Evolutionary conservation across 441 rosid genomes (phyloP).

Genomic region (Pelargonium fulgidum): DNA sequence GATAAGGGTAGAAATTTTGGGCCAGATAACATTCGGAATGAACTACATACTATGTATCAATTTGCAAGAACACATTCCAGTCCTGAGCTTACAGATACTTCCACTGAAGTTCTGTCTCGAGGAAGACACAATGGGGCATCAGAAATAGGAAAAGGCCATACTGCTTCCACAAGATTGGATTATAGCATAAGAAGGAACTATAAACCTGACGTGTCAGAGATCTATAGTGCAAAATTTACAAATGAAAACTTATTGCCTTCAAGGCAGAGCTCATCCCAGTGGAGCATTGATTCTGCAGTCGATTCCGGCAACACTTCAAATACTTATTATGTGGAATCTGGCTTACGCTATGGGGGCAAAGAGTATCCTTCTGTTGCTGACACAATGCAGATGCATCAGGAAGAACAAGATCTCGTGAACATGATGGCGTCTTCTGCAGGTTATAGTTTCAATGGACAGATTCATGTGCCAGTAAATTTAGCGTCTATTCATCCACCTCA

Average conservation of each 20-base stretch:
- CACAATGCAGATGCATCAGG: conserved; percentile 18
- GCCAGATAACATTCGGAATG: conserved; percentile 10
- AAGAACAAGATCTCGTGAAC: conserved; percentile 19
- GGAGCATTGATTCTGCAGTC: conserved; percentile 11
- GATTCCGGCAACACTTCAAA: conserved; percentile 4
- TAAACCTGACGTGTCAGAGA: conserved; percentile 1
- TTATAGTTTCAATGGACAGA: conserved; percentile 15
- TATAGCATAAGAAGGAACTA: conserved; percentile 8
- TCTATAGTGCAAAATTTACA: conserved; percentile 11
- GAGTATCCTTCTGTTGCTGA: conserved; percentile 8
- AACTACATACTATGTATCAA: conserved; percentile 7
- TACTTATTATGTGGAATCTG: background rate
- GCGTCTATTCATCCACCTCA: background rate
- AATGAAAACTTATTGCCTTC: background rate
- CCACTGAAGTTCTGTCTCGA: conserved; percentile 11
- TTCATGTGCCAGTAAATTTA: conserved; percentile 15
- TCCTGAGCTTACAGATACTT: conserved; percentile 15
- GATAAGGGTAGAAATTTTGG: conserved; percentile 13
- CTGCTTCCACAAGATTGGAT: conserved; percentile 7
- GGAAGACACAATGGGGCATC: conserved; percentile 5
- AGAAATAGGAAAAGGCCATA: conserved; percentile 12
- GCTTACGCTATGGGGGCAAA: background rate
- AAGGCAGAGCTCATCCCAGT: background rate
- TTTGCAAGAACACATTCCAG: conserved; percentile 20
- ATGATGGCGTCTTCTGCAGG: conserved; percentile 15